Evolutionary conservation across 1,139 yeast species (phyloP).

Genomic region (Suhomyces coccinellae): DNA sequence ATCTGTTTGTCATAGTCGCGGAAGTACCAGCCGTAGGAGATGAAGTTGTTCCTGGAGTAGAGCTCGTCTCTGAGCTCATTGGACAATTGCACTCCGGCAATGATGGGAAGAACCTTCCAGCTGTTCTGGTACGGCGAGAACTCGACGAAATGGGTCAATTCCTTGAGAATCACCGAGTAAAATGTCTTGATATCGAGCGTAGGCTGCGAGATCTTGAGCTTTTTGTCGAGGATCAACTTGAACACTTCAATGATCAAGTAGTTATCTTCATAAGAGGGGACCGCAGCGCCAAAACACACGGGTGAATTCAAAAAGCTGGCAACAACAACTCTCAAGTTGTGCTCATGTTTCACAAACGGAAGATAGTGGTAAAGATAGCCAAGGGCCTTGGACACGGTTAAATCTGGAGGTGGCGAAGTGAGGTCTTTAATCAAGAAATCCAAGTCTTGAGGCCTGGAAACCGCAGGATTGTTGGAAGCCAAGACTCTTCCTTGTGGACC

Average conservation of each 20-base stretch:
- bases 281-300: constrained; percentile 38
- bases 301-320: constrained; percentile 52
- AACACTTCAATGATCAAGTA: constrained; percentile 51
- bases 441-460: constrained; percentile 40
- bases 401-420: constrained; percentile 35
- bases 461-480: constrained; percentile 8
- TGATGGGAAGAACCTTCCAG: constrained; percentile 60
- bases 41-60: constrained; percentile 23
- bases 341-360: constrained; percentile 60
- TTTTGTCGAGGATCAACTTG: constrained; percentile 50
- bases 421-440: constrained; percentile 51
- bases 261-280: constrained; percentile 37
- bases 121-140: constrained; percentile 33
- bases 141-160: constrained; percentile 34
- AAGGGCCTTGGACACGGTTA: constrained; percentile 38
- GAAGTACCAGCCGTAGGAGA: constrained; percentile 36
- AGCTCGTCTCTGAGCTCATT: constrained; percentile 38
- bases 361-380: constrained; percentile 60
- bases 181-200: constrained; percentile 54
- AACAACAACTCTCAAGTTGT: constrained; percentile 54
- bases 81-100: constrained; percentile 55
- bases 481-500: constrained; percentile 24
- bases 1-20: constrained; percentile 32
- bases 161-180: constrained; percentile 44
- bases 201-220: constrained; percentile 61